Evolutionary conservation across 2,329 filamentous ascomycete species (phyloP), one percentile per base, ranked within the genome.

Genomic region (Colletotrichum ledebouriae): DNA sequence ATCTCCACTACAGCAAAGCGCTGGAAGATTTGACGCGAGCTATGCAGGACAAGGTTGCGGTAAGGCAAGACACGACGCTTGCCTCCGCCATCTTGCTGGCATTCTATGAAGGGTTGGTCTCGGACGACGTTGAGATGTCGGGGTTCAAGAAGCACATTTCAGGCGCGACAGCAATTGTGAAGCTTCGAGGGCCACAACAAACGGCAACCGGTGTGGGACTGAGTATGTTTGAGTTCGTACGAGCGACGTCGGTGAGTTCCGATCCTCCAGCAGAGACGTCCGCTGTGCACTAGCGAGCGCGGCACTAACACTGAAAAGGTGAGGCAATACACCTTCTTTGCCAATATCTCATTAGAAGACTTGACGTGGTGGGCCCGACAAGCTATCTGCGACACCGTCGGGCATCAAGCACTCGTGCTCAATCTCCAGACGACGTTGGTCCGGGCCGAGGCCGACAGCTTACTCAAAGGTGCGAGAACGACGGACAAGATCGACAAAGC

Each of bases 161-260:
- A 7, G 72, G 72, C 15, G 71, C 73, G 1, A 73, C 72, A 10
- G 70, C 71, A 7, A 72, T 75, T 4, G 61, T 74, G 25, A 72
- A 70, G 13, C 57, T 72, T 4, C 70, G 73, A 6, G 71, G 71
- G 4, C 59, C 70, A 15, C 56, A 70, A 9, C 58, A 72, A 4
- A 67, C 71, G 9, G 41, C 63, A 2, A 70, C 72, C 0, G 59
- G 63, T 0, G 71, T 73, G 15, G 71, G 72, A 0, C 44, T 74
- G 20, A 73, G 72, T 29, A 74, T 74, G 72, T 74, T 74, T 25
- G 71, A 74, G 42, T 72, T 74, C 3, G 72, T 74, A n/a, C 68
- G 73, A 10, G 71, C 71, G 5, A 67, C 72, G 37, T 70, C 71
- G 49, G 73, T 73, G 71, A 29, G 71, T 64, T 3, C 3, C 3